Base-by-base conservation (phyloP, 2,329 filamentous ascomycete species). In the Bisporella sp. region DNA sequence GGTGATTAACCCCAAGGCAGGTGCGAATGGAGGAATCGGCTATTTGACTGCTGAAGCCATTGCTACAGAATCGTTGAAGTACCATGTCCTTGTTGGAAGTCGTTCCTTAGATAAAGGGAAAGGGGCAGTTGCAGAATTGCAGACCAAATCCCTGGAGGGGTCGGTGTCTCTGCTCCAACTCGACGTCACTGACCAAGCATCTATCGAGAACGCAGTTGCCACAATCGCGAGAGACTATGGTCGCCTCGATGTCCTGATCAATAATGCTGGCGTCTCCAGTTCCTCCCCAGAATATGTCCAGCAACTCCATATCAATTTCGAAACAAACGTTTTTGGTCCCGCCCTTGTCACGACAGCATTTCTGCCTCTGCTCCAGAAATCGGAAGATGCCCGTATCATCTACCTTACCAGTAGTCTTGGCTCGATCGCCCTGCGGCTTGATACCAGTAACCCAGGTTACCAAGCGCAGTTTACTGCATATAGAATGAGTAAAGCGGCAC, bases 11-110 rank as follows among this genome's bases (percentile, higher is more conserved):
- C 21, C 21, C 13, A 13, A 13, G 35, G 9, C 68, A 0, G 71
- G 71, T 1, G 65, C 68, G 6, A 74, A 73, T 47, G 60, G 58
- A 1, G 71, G 71, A 4, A 59, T 73, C 0, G 71, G 71, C 0
- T 62, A 64, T 1, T 69, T 70, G 42, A 62, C 70, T 1, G 62
- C 64, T 8, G 59, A 57, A 2, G 31, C 39, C 6, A 41, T 58
- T 8, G 13, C 51, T 6, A 32, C 31, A 7, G 29, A 47, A 4
- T 50, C 50, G 5, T 9, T 40, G 8, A 43, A 57, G 9, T 61
- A 55, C 43, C 59, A 63, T 44, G 50, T 62, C 2, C 54, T 63
- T 31, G 45, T 63, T n/a, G 55, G 53, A 7, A 54, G 53, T n/a
- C 61, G 61, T 31, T 53, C 57, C 28, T 11, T 41, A 6, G 50